A percentile compares a stretch with the other conserved stretches of the same genome.
phyloP scores from a whole-genome alignment of 768 basidiomycete species.

The Lactarius quietus region DNA sequence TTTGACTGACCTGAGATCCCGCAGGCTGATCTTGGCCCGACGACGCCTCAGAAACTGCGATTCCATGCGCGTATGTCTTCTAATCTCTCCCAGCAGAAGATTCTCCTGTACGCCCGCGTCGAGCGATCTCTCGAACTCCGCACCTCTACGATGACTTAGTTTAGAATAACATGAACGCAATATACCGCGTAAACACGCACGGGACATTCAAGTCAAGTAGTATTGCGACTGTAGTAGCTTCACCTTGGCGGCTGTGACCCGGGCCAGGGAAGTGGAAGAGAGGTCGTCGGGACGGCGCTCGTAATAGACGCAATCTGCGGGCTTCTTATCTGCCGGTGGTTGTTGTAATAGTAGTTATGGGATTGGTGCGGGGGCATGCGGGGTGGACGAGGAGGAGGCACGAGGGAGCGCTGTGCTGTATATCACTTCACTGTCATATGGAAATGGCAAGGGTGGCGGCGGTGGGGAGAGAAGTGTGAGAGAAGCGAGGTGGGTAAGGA shows the following conservation, averaged over 20 bases:
- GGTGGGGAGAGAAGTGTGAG: too few species aligned
- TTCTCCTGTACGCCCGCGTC: constrained; percentile 76
- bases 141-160: constrained; percentile 69
- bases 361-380: background rate
- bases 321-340: too few species aligned
- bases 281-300: too few species aligned
- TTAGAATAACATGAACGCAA: background rate
- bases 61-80: constrained; percentile 61
- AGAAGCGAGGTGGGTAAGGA: too few species aligned
- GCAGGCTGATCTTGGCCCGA: constrained; percentile 87
- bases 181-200: constrained; percentile 44
- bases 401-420: constrained; percentile 24
- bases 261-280: constrained; percentile 76
- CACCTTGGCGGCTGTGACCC: constrained; percentile 86
- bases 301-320: too few species aligned
- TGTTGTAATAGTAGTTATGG: background rate
- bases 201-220: constrained; percentile 90
- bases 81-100: constrained; percentile 73
- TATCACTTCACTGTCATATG: constrained; percentile 21
- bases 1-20: constrained; percentile 94
- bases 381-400: background rate
- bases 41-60: constrained; percentile 82
- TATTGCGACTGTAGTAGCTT: constrained; percentile 97
- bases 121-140: constrained; percentile 79
- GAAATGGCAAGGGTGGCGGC: background rate